phyloP scores from a whole-genome alignment of 2,329 filamentous ascomycete genomes.

The Cercospora sp. region DNA sequence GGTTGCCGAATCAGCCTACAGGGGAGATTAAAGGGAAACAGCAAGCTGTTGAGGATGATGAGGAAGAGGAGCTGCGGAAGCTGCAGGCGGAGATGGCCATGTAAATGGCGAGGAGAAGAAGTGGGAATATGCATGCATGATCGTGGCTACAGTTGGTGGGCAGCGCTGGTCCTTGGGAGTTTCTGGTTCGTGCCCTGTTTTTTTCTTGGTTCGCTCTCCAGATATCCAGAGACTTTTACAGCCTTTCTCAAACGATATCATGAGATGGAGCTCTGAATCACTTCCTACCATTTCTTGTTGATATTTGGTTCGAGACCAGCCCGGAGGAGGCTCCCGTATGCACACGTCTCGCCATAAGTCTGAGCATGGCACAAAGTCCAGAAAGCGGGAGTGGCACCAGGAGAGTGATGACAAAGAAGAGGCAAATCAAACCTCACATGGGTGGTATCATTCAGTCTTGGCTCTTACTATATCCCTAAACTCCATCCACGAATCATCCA shows the following conservation, averaged over 20 bases:
- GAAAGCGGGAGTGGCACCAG: neutral
- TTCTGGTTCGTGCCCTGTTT: neutral
- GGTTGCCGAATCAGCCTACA: constrained; percentile 72
- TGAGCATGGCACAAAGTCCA: neutral
- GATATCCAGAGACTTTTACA: neutral
- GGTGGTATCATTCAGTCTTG: neutral
- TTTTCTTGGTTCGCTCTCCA: neutral
- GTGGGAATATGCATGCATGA: neutral
- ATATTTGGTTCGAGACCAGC: neutral
- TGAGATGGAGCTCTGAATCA: neutral
- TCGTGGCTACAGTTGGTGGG: neutral
- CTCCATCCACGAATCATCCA: neutral
- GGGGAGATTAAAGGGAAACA: constrained; percentile 68
- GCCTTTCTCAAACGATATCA: neutral
- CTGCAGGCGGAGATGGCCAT: constrained; percentile 97
- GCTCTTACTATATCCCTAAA: neutral
- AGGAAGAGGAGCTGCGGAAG: constrained; percentile 90
- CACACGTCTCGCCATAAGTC: neutral
- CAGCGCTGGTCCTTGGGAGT: neutral
- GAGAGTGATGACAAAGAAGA: neutral
- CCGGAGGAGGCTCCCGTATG: neutral
- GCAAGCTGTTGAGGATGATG: constrained; percentile 69
- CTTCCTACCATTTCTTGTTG: too few relatives aligned
- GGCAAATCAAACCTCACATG: neutral
- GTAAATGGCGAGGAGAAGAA: constrained; percentile 48